Evolutionary conservation across 2,329 filamentous ascomycete genomes (phyloP).

Genomic region (Xylariaceae sp.): DNA sequence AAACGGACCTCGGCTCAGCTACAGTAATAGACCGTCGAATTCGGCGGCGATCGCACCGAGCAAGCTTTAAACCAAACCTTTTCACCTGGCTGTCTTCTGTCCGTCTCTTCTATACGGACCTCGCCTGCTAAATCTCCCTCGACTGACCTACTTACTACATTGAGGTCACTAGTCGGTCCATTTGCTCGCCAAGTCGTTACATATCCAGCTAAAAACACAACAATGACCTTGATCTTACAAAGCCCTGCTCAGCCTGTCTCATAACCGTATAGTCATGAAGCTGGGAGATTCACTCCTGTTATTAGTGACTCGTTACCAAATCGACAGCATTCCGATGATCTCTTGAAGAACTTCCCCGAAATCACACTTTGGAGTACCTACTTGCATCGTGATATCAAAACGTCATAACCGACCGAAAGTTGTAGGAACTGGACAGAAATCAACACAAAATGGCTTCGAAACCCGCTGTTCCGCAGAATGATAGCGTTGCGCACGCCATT

Average conservation of each 20-base stretch:
- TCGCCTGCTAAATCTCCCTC: too few relatives aligned
- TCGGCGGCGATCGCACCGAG: too few relatives aligned
- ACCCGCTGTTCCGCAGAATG: slow-evolving; percentile 65
- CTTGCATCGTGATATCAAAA: not conserved
- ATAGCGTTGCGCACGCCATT: slow-evolving; percentile 94
- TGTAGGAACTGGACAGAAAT: not conserved
- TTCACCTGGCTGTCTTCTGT: not conserved
- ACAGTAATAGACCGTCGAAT: not conserved
- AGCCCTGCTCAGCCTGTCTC: not conserved
- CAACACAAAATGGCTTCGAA: slow-evolving; percentile 38
- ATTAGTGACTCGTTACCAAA: not conserved
- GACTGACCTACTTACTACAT: too few relatives aligned
- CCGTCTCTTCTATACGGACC: too few relatives aligned
- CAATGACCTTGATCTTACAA: not conserved
- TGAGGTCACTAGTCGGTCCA: too few relatives aligned
- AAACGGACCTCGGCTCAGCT: not conserved
- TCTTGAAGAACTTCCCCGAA: not conserved
- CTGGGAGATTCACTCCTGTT: not conserved
- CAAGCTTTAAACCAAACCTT: not conserved
- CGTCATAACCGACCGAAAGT: not conserved
- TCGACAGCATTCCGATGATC: not conserved
- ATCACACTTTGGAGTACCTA: not conserved
- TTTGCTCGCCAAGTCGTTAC: too few relatives aligned
- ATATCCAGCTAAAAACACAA: too few relatives aligned
- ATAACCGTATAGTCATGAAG: not conserved